Evolutionary conservation across 2,329 filamentous ascomycete species (phyloP).

Genomic region (Penicillium sclerotiorum): DNA sequence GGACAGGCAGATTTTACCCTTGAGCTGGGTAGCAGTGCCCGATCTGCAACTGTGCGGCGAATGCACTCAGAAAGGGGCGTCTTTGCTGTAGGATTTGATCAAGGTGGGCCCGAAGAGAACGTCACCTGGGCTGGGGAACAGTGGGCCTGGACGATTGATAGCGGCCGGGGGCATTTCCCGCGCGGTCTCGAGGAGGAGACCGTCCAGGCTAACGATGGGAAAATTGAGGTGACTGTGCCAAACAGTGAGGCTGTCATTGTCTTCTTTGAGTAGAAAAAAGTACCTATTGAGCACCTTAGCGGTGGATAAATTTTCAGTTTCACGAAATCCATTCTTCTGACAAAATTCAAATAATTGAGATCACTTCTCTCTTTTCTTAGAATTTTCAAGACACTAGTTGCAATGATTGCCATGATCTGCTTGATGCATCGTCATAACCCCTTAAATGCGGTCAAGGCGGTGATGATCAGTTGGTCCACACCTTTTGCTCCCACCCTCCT

Average conservation of each 20-base stretch:
- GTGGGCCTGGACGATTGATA: slow-evolving; percentile 21
- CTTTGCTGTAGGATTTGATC: slow-evolving; percentile 23
- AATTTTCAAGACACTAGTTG: too few species aligned
- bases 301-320: too few species aligned
- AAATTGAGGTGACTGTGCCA: neutral
- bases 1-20: slow-evolving; percentile 2
- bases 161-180: slow-evolving; percentile 13
- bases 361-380: too few species aligned
- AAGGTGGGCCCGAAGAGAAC: slow-evolving; percentile 28
- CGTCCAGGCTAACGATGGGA: neutral
- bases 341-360: too few species aligned
- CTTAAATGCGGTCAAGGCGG: too few species aligned
- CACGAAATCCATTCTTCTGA: too few species aligned
- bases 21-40: slow-evolving; percentile 1
- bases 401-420: too few species aligned
- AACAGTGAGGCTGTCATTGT: neutral
- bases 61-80: slow-evolving; percentile 20
- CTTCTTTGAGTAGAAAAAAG: neutral
- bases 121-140: slow-evolving; percentile 32
- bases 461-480: too few species aligned
- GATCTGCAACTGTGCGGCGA: slow-evolving; percentile 11
- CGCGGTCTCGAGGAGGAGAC: neutral
- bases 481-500: too few species aligned
- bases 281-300: too few species aligned
- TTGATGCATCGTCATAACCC: too few species aligned